Base-by-base conservation (phyloP, 352 stramenopile genomes). In the Ophiocytium majus region DNA sequence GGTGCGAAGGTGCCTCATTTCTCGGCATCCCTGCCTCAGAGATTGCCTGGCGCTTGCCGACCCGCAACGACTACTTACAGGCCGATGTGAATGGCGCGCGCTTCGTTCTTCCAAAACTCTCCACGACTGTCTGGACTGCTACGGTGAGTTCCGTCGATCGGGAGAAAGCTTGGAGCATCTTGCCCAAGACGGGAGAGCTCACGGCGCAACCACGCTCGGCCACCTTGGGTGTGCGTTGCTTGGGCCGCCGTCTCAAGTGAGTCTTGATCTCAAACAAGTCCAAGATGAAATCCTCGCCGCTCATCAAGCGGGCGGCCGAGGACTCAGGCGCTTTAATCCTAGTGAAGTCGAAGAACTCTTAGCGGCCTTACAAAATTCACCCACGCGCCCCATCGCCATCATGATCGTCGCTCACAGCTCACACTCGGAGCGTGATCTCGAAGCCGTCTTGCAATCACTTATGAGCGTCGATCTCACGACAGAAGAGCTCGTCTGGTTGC, bases 261-360 rank as follows among this genome's bases (percentile, higher is more conserved):
- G n/a, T n/a, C n/a, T n/a, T n/a, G n/a, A 71, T 28, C 23, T 71
- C 57, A 28, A 71, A 23, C 19, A 71, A 71, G 28, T 71, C 57
- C 28, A 71, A 23, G 28, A 28, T 28, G 28, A 71, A 71, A 71
- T 71, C 28, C 23, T 71, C 19, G 57, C 23, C 28, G 57, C 19
- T 23, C 19, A 23, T 71, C 28, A 23, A 23, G 28, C 23, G 28
- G 57, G 57, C 28, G 57, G 57, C 28, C 57, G 57, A 28, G 57
- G 57, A 23, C 57, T 71, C 57, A 71, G 19, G 19, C 57, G 57
- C 23, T 71, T 71, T 28, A 71, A 71, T 71, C 28, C 57, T 28
- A 71, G 19, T 71, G 57, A 71, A 28, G 28, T 71, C 28, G 19
- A 71, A 71, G 57, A 71, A 28, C 57, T 71, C 57, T 71, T 71